Evolutionary conservation across 1,139 yeast genomes (phyloP).

Genomic region (Pichia sp.): DNA sequence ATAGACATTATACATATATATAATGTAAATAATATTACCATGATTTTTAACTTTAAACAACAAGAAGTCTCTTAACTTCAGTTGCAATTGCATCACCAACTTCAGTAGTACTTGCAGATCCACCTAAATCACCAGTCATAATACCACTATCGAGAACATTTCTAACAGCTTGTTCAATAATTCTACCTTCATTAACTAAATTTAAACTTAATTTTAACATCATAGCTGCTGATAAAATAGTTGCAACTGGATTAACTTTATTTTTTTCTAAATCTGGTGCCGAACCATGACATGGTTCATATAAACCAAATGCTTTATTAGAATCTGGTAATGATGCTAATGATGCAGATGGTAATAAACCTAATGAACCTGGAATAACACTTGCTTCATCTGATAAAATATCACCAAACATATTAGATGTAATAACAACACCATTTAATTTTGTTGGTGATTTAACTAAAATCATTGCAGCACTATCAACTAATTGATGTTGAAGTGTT

Average conservation of each 20-base stretch:
- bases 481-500: conserved; percentile 82
- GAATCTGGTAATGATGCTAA: conserved; percentile 93
- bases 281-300: conserved; percentile 98
- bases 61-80: conserved; percentile 57
- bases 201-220: conserved; percentile 89
- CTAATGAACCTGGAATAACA: conserved; percentile 95
- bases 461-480: conserved; percentile 98
- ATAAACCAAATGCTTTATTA: conserved; percentile 87
- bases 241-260: conserved; percentile 92
- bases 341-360: conserved; percentile 93
- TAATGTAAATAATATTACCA: not conserved
- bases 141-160: conserved; percentile 75
- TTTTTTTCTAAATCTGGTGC: conserved; percentile 90
- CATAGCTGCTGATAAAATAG: conserved; percentile 93
- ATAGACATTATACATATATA: not conserved
- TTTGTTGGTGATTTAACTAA: conserved; percentile 84
- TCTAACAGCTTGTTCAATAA: conserved; percentile 83
- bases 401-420: conserved; percentile 97
- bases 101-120: conserved; percentile 70
- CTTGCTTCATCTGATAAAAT: conserved; percentile 96
- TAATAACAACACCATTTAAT: conserved; percentile 84
- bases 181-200: conserved; percentile 76
- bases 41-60: no score
- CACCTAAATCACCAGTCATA: conserved; percentile 89
- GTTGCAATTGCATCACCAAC: conserved; percentile 90